Base-by-base conservation (phyloP, 2,329 filamentous ascomycete species). In the Venturia aucupariae region DNA sequence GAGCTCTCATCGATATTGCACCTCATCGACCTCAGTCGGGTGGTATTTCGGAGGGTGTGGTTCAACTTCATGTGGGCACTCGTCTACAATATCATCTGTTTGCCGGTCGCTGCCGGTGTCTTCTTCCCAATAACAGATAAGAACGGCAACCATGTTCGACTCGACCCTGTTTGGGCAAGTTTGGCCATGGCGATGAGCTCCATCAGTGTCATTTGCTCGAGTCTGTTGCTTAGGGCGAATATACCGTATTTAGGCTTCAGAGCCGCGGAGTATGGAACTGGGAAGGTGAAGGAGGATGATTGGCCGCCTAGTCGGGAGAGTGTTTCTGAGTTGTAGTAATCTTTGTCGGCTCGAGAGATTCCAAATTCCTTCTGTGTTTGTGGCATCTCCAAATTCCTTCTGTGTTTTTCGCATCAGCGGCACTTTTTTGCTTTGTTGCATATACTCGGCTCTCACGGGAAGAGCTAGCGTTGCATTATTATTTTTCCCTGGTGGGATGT, bases 151-250 rank as follows among this genome's bases (percentile, higher is more conserved):
- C 88, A 89, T 72, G 75, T 91, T 24, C 78, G 83, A 66, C 76
- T 92, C 59, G 87, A 90, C 73, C 89, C 89, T 0, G 89, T 90
- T 1, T 97, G 92, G 92, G 93, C 92, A 5, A 88, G 87, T 68
- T 76, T 96, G 73, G 92, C 92, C 0, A 97, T 97, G 93, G 93
- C 93, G 32, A 75, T 92, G 74, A 96, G 92, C 75, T 93, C 89
- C 74, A 87, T 97, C 68, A 94, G 90, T 71, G 92, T 97, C 57
- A 89, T 97, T 61, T 77, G 85, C 72, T 96, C 91, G 73, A 93
- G 89, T 77, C 76, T 96, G 71, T 81, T 86, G 61, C 75, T 97
- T 77, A 84, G 87, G 72, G 81, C 75, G 63, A 69, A 67, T 63
- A 63, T 79, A 44, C 76, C 75, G 3, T 73, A 74, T n/a, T 66